Evolutionary conservation across 495 filamentous ascomycete species (phyloP).

Genomic region (Penicillium paxilli): DNA sequence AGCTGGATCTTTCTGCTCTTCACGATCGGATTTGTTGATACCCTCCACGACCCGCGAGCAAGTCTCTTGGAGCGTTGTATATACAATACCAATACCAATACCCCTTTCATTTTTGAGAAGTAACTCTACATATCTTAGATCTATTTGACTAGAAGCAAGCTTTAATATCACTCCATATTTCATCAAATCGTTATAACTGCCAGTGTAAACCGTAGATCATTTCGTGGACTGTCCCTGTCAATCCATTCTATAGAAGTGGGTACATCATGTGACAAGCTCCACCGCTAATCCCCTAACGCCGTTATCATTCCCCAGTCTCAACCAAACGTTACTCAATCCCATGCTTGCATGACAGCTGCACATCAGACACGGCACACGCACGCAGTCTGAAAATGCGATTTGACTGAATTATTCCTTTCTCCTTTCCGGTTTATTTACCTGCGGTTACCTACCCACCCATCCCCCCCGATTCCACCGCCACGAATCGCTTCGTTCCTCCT

Average conservation of each 20-base stretch:
- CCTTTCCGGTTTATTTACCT: neutral
- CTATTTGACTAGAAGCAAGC: too few relatives aligned
- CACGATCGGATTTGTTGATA: constrained; percentile 21
- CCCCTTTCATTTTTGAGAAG: constrained; percentile 3
- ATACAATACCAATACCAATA: constrained; percentile 12
- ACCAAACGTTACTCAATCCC: too few relatives aligned
- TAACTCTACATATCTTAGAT: too few relatives aligned
- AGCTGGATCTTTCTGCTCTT: constrained; percentile 25
- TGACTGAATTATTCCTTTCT: neutral
- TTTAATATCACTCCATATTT: too few relatives aligned
- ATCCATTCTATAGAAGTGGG: neutral
- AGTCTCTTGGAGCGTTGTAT: constrained; percentile 19
- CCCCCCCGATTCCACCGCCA: neutral
- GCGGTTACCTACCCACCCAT: neutral
- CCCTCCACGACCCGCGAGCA: constrained; percentile 22
- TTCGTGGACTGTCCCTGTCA: too few relatives aligned
- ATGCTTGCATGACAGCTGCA: neutral
- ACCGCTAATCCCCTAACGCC: constrained; percentile 12
- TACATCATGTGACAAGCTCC: constrained; percentile 8
- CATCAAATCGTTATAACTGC: neutral
- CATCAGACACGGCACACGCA: neutral
- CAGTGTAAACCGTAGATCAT: too few relatives aligned
- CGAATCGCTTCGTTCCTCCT: constrained; percentile 1
- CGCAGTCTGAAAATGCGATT: neutral
- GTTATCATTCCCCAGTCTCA: constrained; percentile 20